phyloP scores from a whole-genome alignment of 192 early-diverging fungal species.

The Coemansia erecta region DNA sequence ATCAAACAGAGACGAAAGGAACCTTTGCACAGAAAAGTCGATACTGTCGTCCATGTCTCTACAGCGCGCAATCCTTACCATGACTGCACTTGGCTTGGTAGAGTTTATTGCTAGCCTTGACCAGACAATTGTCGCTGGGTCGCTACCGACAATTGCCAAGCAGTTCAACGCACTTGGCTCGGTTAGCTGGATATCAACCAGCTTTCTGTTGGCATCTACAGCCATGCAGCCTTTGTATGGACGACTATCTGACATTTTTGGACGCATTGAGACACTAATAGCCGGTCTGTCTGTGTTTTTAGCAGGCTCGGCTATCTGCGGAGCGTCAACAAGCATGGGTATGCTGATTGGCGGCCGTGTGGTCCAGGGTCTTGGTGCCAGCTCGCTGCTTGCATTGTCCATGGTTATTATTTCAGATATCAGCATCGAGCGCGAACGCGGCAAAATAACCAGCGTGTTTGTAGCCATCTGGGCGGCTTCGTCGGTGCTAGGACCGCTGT shows the following conservation, averaged over 20 bases:
- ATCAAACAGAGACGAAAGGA: background rate
- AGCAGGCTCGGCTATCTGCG: slow-evolving; percentile 53
- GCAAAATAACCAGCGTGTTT: slow-evolving; percentile 42
- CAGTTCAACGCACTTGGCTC: slow-evolving; percentile 56
- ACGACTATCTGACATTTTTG: slow-evolving; percentile 80
- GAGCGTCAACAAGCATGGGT: slow-evolving; percentile 57
- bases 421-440: slow-evolving; percentile 30
- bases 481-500: slow-evolving; percentile 63
- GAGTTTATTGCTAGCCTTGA: slow-evolving; percentile 61
- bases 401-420: slow-evolving; percentile 70
- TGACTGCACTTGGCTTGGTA: slow-evolving; percentile 40
- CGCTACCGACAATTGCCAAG: slow-evolving; percentile 57
- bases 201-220: slow-evolving; percentile 66
- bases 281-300: slow-evolving; percentile 55
- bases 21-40: background rate
- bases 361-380: slow-evolving; percentile 65
- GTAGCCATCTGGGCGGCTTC: slow-evolving; percentile 60
- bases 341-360: slow-evolving; percentile 67
- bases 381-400: slow-evolving; percentile 58
- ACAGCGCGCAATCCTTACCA: background rate
- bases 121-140: slow-evolving; percentile 63
- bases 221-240: slow-evolving; percentile 78
- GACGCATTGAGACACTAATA: slow-evolving; percentile 57
- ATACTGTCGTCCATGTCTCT: background rate
- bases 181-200: slow-evolving; percentile 75